Conservation (phyloP, 2,329 filamentous ascomycete genomes). For the Sodiomyces alkalinus region DNA sequence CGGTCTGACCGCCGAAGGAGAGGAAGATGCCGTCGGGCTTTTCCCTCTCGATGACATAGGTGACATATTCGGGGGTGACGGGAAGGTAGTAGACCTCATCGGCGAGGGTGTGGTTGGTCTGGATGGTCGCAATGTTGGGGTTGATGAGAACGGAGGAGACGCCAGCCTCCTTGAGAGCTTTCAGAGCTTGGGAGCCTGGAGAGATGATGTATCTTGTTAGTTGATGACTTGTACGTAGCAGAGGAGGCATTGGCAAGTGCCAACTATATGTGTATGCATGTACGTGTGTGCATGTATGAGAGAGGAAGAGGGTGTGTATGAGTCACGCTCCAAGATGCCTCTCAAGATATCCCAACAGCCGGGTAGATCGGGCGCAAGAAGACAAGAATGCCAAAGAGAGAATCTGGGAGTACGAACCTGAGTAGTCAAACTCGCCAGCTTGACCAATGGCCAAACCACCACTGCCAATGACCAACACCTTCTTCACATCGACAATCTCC, state of each 20-base stretch:
- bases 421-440: constrained; percentile 97
- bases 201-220: constrained; percentile 9
- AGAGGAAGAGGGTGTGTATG: too few relatives aligned
- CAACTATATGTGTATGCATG: too few relatives aligned
- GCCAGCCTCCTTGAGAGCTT: constrained; percentile 90
- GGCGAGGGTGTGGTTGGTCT: constrained; percentile 89
- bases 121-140: constrained; percentile 96
- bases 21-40: constrained; percentile 93
- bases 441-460: constrained; percentile 94
- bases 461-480: constrained; percentile 90
- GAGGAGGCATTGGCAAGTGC: too few relatives aligned
- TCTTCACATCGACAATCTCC: constrained; percentile 79
- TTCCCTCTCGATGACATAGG: constrained; percentile 93
- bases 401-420: constrained; percentile 45
- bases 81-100: constrained; percentile 98
- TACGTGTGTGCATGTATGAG: too few relatives aligned
- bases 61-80: constrained; percentile 93
- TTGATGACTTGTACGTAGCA: too few relatives aligned
- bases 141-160: constrained; percentile 89
- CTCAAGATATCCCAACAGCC: constrained; percentile 1
- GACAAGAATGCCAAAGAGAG: not conserved
- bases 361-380: not conserved
- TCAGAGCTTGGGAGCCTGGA: constrained; percentile 83
- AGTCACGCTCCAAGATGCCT: constrained; percentile 11
- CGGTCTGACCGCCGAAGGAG: constrained; percentile 94